Evolutionary conservation across 345 rosid species (phyloP).

Genomic region (Sisymbrium altissimum): DNA sequence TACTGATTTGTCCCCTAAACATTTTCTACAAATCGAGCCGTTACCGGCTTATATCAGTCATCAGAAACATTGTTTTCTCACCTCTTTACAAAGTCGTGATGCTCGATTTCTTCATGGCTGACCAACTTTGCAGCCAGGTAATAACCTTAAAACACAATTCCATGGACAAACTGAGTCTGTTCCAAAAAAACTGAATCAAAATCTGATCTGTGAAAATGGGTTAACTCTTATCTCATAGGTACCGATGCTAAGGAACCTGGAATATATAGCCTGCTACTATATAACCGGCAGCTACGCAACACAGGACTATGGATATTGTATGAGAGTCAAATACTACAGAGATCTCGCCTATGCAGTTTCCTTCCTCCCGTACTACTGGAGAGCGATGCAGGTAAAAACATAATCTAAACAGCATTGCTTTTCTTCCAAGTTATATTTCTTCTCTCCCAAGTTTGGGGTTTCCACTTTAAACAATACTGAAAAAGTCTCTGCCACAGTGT

Average conservation of each 20-base stretch:
- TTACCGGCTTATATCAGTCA: slow-evolving; percentile 56
- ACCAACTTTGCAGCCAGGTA: slow-evolving; percentile 98
- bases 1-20: slow-evolving; percentile 78
- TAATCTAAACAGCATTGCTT: neutral
- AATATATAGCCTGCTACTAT: slow-evolving; percentile 85
- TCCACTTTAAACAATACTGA: neutral
- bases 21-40: slow-evolving; percentile 78
- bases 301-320: slow-evolving; percentile 87
- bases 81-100: slow-evolving; percentile 97
- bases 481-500: slow-evolving; percentile 45
- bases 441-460: neutral
- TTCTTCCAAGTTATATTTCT: neutral
- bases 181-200: neutral
- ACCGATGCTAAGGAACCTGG: slow-evolving; percentile 77
- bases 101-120: slow-evolving; percentile 99
- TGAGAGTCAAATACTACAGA: slow-evolving; percentile 62
- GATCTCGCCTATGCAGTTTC: slow-evolving; percentile 96
- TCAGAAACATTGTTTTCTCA: slow-evolving; percentile 74
- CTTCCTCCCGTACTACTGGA: slow-evolving; percentile 97
- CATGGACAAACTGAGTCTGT: neutral
- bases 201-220: neutral
- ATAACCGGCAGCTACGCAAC: slow-evolving; percentile 91
- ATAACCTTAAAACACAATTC: neutral
- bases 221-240: slow-evolving; percentile 42
- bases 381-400: slow-evolving; percentile 90